Evolutionary conservation across 2,329 filamentous ascomycete genomes (phyloP), one percentile per base, ranked within the genome.

Genomic region (Calonectria pseudoreteaudii): DNA sequence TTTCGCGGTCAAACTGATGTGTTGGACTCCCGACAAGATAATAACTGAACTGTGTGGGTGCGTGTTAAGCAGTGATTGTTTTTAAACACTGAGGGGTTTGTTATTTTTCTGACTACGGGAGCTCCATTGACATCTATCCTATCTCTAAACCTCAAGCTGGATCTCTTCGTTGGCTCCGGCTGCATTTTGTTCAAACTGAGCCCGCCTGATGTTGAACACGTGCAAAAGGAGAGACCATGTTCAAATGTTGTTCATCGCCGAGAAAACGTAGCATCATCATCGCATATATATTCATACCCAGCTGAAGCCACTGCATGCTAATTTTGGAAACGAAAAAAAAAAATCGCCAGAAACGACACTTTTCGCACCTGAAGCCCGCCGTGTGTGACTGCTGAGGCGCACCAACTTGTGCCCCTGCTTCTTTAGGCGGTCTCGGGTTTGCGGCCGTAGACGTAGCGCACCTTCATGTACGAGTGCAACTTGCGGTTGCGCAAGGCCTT

Each of bases 371-470:
- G 16, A 41, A 41, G 38, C 16, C 16, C 4, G 38, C 14, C 38
- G 38, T 44, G 18, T 44, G 18, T 36, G 28, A 6, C 28, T 20
- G 30, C 6, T 9, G 49, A 52, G 28, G 26, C 26, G 16, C 16
- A 53, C 9, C 20, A 16, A 53, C 16, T 18, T 18, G 50, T 14
- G 9, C 26, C 50, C 10, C 7, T 18, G 50, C 50, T 16, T 18
- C 23, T 31, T 65, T 13, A 64, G 28, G 56, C 36, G 4, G 36
- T 14, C 56, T 68, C 56, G n/a, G 71, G 49, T 41, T 79, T 79
- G 2, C 77, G 77, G 20, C 77, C 77, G 4, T 76, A 79, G 0
- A 76, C 70, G 14, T 76, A 79, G 28, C 77, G 75, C 28, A 74
- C 70, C 50, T 36, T 74, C 28, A 79, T 76, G 41, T 79, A 79